phyloP scores from a whole-genome alignment of 2,329 filamentous ascomycete genomes.

The Ophiosphaerella korrae region DNA sequence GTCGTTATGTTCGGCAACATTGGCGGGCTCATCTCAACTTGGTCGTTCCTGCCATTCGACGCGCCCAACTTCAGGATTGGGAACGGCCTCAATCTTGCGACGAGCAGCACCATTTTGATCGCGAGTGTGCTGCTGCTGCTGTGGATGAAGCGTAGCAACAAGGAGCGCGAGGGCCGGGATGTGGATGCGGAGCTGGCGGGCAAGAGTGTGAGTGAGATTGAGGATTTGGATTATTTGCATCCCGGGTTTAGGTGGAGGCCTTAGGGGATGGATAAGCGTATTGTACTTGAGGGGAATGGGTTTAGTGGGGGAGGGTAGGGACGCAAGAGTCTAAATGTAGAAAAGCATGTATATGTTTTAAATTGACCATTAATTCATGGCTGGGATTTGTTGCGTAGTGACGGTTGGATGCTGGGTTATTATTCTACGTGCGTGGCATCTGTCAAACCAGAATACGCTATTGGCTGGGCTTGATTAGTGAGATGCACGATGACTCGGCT shows the following conservation, averaged over 20 bases:
- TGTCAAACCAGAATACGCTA: too few species aligned
- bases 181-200: constrained; percentile 63
- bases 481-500: too few species aligned
- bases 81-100: constrained; percentile 72
- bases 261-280: constrained; percentile 6
- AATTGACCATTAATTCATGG: too few species aligned
- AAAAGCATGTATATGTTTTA: too few species aligned
- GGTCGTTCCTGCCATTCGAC: constrained; percentile 68
- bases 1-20: constrained; percentile 76
- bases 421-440: too few species aligned
- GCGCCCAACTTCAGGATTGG: constrained; percentile 71
- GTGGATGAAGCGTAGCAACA: constrained; percentile 70
- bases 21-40: constrained; percentile 70
- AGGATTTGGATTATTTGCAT: constrained; percentile 54
- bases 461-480: too few species aligned
- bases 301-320: too few species aligned
- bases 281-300: too few species aligned
- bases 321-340: too few species aligned
- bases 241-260: constrained; percentile 67
- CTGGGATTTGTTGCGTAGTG: too few species aligned
- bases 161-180: constrained; percentile 59
- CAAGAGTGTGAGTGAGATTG: constrained; percentile 40
- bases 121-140: constrained; percentile 55
- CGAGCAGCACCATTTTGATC: constrained; percentile 62
- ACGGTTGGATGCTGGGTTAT: too few species aligned